These are phyloP conservation scores for Dothiorella sarmentorum DNA, from an alignment of 2,329 filamentous ascomycete genomes.

Conservation along the genomic window DNA sequence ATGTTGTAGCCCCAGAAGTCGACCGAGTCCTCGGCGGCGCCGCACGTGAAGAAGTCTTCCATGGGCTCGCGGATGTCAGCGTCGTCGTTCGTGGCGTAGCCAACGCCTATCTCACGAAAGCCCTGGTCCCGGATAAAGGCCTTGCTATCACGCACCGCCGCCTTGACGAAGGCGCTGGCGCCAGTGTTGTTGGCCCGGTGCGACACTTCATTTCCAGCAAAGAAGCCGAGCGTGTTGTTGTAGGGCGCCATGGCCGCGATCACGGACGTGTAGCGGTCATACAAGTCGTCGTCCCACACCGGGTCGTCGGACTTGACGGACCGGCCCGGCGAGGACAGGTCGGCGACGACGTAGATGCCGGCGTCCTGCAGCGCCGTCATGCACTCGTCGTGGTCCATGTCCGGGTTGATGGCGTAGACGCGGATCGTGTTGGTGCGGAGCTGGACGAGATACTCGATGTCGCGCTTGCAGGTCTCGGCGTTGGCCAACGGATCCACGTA, in stretches of 20 bases:
- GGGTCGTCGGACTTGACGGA: constrained; percentile 85
- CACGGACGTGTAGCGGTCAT: constrained; percentile 76
- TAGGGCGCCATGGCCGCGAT: constrained; percentile 79
- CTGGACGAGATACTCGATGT: constrained; percentile 75
- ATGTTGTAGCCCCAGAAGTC: constrained; percentile 99
- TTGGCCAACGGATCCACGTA: constrained; percentile 85
- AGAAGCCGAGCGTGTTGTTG: constrained; percentile 93
- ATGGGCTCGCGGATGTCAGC: constrained; percentile 75
- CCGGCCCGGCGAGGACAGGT: constrained; percentile 73
- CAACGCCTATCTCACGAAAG: constrained; percentile 79
- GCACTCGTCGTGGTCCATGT: constrained; percentile 72
- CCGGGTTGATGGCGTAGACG: constrained; percentile 88
- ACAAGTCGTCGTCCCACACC: constrained; percentile 75
- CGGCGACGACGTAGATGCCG: constrained; percentile 93
- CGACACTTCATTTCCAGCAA: constrained; percentile 96
- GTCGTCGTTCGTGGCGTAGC: constrained; percentile 95
- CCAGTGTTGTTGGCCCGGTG: constrained; percentile 85
- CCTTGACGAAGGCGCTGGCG: constrained; percentile 94
- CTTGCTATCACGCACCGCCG: constrained; percentile 94
- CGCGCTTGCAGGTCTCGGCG: constrained; percentile 68
- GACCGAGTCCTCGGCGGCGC: constrained; percentile 60
- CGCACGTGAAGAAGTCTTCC: constrained; percentile 94
- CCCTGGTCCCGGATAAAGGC: constrained; percentile 79
- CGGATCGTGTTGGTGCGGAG: constrained; percentile 90
- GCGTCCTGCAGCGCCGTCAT: constrained; percentile 79